A percentile compares a stretch with the other conserved stretches of the same genome.
phyloP scores from a whole-genome alignment of 768 basidiomycete species.

The Antrodiella citrinella region DNA sequence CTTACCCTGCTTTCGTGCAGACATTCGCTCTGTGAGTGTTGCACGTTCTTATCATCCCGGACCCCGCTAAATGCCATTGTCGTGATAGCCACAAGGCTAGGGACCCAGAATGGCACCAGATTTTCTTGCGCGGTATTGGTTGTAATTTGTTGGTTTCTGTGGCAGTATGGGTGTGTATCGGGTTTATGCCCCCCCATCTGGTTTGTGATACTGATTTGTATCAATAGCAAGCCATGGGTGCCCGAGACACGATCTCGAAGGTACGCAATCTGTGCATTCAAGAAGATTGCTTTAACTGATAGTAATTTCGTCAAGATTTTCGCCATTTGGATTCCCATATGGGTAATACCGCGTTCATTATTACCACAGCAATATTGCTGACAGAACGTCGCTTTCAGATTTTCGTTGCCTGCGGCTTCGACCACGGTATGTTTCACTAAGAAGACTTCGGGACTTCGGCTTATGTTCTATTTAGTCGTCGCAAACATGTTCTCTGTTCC shows the following conservation, averaged over 20 bases:
- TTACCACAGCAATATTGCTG: not conserved
- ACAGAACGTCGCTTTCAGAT: constrained; percentile 28
- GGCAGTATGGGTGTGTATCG: constrained; percentile 56
- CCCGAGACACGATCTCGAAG: constrained; percentile 64
- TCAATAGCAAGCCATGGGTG: constrained; percentile 57
- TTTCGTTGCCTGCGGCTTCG: constrained; percentile 63
- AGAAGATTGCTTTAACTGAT: no score
- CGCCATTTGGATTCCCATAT: constrained; percentile 68
- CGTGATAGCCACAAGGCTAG: constrained; percentile 49
- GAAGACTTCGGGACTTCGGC: not conserved
- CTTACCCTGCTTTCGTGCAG: constrained; percentile 47
- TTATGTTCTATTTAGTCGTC: constrained; percentile 32
- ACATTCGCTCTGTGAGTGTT: constrained; percentile 49
- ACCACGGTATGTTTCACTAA: constrained; percentile 44
- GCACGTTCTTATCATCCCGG: not conserved
- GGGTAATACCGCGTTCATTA: constrained; percentile 43
- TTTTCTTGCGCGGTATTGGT: constrained; percentile 65
- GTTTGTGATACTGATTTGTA: not conserved
- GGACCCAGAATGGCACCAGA: constrained; percentile 63
- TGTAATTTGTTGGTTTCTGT: constrained; percentile 74
- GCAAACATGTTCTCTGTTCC: constrained; percentile 76
- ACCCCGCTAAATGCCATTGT: not conserved
- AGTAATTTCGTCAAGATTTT: no score
- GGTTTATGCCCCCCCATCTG: no score
- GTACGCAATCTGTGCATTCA: constrained; percentile 18